Conservation (phyloP, 306 rosid genomes). For the Inga leiocalycina region DNA sequence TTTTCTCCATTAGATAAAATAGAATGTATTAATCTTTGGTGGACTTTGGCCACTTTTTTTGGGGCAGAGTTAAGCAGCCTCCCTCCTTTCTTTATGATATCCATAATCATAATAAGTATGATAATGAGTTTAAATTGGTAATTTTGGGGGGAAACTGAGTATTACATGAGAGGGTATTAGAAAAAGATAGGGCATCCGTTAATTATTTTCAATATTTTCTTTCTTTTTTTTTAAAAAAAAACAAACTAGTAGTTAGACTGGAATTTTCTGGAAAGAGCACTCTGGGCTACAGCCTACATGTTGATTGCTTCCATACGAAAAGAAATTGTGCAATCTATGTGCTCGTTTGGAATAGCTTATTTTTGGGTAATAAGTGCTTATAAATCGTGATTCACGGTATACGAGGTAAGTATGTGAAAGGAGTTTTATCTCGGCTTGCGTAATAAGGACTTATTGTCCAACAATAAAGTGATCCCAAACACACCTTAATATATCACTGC, state of each 20-base stretch:
- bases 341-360: no score
- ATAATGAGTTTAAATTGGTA: background rate
- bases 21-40: constrained; percentile 13
- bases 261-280: background rate
- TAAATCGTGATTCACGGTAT: no score
- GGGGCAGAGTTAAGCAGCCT: background rate
- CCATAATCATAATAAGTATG: background rate
- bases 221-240: no score
- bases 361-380: no score
- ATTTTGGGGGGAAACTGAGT: background rate
- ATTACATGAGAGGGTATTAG: background rate
- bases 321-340: background rate
- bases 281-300: background rate
- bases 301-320: background rate
- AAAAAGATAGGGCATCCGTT: background rate
- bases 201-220: background rate
- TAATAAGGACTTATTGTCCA: no score
- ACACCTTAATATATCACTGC: no score
- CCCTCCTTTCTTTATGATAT: background rate
- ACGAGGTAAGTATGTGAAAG: no score
- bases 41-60: background rate
- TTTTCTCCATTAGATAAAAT: constrained; percentile 3
- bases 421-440: no score
- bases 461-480: no score
- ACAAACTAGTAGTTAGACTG: background rate